phyloP scores from a whole-genome alignment of 2,329 filamentous ascomycete species.

The Fusarium goolgardi region DNA sequence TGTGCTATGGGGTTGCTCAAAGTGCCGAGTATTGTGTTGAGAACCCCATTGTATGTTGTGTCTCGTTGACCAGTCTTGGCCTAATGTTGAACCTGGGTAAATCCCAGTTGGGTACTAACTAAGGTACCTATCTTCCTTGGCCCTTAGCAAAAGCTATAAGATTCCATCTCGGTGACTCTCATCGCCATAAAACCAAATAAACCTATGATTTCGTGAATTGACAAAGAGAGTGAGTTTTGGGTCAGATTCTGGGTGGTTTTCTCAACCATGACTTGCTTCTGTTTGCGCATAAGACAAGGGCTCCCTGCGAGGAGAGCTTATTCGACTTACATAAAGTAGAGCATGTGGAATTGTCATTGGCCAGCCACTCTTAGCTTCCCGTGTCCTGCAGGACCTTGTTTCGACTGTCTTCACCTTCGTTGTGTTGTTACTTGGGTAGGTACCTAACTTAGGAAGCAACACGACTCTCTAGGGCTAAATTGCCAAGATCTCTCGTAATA shows the following conservation, averaged over 20 bases:
- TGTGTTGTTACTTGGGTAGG: neutral
- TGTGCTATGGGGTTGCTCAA: neutral
- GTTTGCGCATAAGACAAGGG: slow-evolving; percentile 5
- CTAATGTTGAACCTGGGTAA: neutral
- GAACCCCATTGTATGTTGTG: neutral
- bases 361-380: neutral
- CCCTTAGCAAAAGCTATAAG: neutral
- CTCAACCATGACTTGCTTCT: neutral
- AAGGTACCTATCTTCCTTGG: neutral
- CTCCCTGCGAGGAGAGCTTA: slow-evolving; percentile 20
- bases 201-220: neutral
- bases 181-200: neutral
- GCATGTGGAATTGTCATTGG: slow-evolving; percentile 4
- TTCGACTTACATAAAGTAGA: slow-evolving; percentile 7
- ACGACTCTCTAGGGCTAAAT: neutral
- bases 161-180: neutral
- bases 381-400: slow-evolving; percentile 21
- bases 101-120: neutral
- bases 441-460: neutral
- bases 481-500: neutral
- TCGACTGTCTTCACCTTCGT: slow-evolving; percentile 4
- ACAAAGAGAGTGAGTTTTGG: neutral
- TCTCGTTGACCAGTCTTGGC: neutral
- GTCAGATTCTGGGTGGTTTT: neutral
- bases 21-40: neutral